Conservation (phyloP, 2,329 filamentous ascomycete genomes). For the Monosporascus sp. region DNA sequence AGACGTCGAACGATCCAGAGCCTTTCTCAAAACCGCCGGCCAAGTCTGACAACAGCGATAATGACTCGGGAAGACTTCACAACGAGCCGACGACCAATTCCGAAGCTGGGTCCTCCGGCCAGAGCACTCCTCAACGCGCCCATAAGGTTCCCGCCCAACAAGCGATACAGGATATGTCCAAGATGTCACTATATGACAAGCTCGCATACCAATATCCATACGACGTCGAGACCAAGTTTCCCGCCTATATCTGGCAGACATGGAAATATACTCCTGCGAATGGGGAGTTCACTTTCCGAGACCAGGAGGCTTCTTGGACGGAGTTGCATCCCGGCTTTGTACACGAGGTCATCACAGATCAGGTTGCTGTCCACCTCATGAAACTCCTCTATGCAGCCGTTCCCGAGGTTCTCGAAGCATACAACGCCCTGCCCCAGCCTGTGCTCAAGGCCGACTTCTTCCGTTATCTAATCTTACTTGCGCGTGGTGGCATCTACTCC, state of each 20-base stretch:
- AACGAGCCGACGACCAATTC: conserved; percentile 17
- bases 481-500: conserved; percentile 65
- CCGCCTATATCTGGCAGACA: conserved; percentile 98
- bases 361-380: conserved; percentile 74
- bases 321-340: conserved; percentile 83
- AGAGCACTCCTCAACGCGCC: conserved; percentile 8
- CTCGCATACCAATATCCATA: conserved; percentile 93
- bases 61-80: conserved; percentile 7
- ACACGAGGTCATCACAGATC: conserved; percentile 95
- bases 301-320: conserved; percentile 85
- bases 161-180: conserved; percentile 62
- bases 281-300: conserved; percentile 71
- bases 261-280: conserved; percentile 86
- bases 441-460: conserved; percentile 78
- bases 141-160: conserved; percentile 48
- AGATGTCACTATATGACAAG: conserved; percentile 70
- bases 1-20: conserved; percentile 20
- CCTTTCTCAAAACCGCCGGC: conserved; percentile 20
- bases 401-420: conserved; percentile 74
- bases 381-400: conserved; percentile 80
- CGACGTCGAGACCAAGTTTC: conserved; percentile 81
- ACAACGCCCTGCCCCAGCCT: conserved; percentile 64
- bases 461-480: conserved; percentile 63
- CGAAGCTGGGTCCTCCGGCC: conserved; percentile 5
- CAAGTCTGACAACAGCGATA: conserved; percentile 13